phyloP scores from a whole-genome alignment of 1,284 basidiomycete genomes.

The Pseudomicrostroma phylloplanum region DNA sequence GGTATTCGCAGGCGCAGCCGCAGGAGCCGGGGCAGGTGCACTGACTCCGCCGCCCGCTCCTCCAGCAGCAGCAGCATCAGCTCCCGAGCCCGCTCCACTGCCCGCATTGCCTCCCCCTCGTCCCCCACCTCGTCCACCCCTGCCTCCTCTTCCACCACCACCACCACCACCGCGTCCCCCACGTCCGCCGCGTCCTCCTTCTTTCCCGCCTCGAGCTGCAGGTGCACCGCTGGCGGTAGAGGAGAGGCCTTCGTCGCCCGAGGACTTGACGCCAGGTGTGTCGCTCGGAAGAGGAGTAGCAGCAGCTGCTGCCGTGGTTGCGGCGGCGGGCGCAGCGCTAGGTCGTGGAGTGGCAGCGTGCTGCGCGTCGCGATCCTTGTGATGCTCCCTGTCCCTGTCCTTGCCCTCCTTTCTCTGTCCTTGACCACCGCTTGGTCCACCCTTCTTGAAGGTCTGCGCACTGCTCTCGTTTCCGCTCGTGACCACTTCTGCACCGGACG shows the following conservation, averaged over 20 bases:
- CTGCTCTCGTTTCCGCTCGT: conserved; percentile 3
- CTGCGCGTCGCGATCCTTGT: conserved; percentile 3
- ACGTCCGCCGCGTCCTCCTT: conserved; percentile 1
- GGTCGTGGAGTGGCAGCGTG: neutral
- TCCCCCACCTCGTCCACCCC: conserved; percentile 30
- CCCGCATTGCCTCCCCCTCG: conserved; percentile 9
- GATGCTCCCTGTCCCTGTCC: neutral
- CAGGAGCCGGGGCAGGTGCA: too few species aligned
- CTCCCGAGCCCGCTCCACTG: neutral
- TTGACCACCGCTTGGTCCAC: too few species aligned
- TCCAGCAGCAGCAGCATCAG: too few species aligned
- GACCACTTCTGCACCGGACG: conserved; percentile 1
- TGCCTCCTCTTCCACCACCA: conserved; percentile 14
- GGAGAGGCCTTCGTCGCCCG: neutral
- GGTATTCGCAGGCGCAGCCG: too few species aligned
- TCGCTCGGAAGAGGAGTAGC: neutral
- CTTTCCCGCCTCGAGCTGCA: neutral
- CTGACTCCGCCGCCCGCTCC: too few species aligned
- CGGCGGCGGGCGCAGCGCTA: neutral
- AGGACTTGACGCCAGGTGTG: neutral
- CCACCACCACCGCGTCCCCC: neutral
- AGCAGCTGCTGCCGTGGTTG: neutral
- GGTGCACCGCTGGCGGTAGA: too few species aligned
- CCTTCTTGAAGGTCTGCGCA: neutral
- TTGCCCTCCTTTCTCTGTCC: neutral